Conservation (phyloP, 2,329 filamentous ascomycete genomes). For the Pseudogymnoascus sp. region DNA sequence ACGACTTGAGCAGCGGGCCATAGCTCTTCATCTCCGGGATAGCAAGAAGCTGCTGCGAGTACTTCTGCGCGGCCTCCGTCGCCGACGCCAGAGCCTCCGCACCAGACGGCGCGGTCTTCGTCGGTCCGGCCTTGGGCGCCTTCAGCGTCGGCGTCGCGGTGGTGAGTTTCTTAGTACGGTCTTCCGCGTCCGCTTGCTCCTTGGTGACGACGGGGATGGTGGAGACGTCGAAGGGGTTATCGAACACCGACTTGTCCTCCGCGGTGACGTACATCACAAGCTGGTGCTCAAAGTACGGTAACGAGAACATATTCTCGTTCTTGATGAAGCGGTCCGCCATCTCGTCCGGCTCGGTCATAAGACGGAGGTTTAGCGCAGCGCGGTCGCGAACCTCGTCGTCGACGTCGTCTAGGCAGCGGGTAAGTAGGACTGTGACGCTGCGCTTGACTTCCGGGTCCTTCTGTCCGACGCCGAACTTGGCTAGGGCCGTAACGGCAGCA, state of each 20-base stretch:
- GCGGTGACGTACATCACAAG: conserved; percentile 96
- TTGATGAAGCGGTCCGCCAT: conserved; percentile 84
- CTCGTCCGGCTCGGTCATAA: conserved; percentile 82
- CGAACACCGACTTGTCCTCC: conserved; percentile 79
- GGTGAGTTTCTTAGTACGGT: conserved; percentile 94
- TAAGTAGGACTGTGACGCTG: conserved; percentile 87
- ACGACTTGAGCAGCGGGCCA: conserved; percentile 88
- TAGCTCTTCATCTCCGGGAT: conserved; percentile 90
- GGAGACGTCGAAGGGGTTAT: conserved; percentile 80
- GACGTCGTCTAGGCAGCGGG: conserved; percentile 88
- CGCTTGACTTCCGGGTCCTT: conserved; percentile 95
- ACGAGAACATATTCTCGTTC: conserved; percentile 93
- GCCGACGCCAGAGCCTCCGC: conserved; percentile 72
- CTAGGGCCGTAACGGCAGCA: conserved; percentile 87
- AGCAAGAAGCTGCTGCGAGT: conserved; percentile 76
- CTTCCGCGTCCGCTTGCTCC: conserved; percentile 92
- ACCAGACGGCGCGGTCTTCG: conserved; percentile 63
- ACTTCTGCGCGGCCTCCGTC: conserved; percentile 77
- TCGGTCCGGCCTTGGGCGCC: conserved; percentile 73
- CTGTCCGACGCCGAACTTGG: conserved; percentile 95
- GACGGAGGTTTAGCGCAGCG: conserved; percentile 81
- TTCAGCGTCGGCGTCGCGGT: conserved; percentile 90
- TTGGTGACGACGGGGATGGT: conserved; percentile 89
- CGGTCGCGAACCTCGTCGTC: conserved; percentile 97
- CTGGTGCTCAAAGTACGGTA: conserved; percentile 93